phyloP scores from a whole-genome alignment of 345 rosid genomes.

The Sisymbrium irio region DNA sequence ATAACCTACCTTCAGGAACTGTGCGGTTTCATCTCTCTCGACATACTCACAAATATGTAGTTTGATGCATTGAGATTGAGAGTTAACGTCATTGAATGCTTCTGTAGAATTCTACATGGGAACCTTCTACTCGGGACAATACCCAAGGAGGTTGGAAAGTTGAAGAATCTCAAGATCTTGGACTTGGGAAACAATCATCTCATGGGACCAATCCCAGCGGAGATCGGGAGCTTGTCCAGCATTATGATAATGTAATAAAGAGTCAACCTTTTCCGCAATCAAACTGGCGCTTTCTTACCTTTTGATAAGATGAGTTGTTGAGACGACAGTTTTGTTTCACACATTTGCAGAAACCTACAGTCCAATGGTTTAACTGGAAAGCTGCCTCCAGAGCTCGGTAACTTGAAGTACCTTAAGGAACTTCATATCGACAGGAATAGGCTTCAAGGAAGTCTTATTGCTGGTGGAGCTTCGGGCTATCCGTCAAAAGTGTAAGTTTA shows the following conservation, averaged over 20 bases:
- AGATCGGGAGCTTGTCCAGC: constrained; percentile 65
- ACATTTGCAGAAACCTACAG: constrained; percentile 75
- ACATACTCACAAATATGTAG: constrained; percentile 12
- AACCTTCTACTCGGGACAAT: constrained; percentile 72
- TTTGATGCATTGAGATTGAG: constrained; percentile 27
- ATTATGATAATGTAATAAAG: constrained; percentile 52
- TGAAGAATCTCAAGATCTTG: constrained; percentile 70
- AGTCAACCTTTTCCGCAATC: background rate
- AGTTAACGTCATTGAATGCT: constrained; percentile 17
- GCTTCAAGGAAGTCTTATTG: constrained; percentile 83
- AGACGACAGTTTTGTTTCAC: constrained; percentile 10
- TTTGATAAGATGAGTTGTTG: constrained; percentile 5
- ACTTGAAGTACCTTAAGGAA: constrained; percentile 69
- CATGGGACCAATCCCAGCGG: constrained; percentile 81
- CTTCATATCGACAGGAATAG: constrained; percentile 84
- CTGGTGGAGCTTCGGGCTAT: constrained; percentile 33
- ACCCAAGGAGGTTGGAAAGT: constrained; percentile 82
- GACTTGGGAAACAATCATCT: constrained; percentile 89
- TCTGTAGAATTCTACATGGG: constrained; percentile 65
- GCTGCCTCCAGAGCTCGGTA: constrained; percentile 75
- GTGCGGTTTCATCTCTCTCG: constrained; percentile 39
- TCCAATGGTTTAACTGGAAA: constrained; percentile 86
- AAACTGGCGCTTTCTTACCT: background rate
- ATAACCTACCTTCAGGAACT: constrained; percentile 69
- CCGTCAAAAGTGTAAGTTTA: constrained; percentile 31